These are phyloP conservation scores for Yamadazyma pseudoaaseri DNA, from an alignment of 1,139 yeast genomes.

Conservation along the genomic window DNA sequence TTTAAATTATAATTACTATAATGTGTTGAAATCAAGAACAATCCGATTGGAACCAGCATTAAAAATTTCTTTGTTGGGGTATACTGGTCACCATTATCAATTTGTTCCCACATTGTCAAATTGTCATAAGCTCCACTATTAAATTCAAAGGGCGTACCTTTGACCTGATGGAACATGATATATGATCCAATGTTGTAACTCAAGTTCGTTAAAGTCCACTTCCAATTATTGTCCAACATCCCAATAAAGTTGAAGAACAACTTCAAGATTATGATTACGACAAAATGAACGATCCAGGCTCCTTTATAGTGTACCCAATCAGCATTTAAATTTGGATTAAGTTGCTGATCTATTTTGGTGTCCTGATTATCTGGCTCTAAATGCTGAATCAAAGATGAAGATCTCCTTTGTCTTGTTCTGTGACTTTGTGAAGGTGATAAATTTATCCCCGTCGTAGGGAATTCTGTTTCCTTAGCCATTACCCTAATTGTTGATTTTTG, in stretches of 20 bases:
- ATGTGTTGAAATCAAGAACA: slow-evolving; percentile 86
- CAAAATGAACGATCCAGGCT: slow-evolving; percentile 93
- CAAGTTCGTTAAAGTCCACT: slow-evolving; percentile 91
- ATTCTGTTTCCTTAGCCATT: slow-evolving; percentile 5
- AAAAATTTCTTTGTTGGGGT: slow-evolving; percentile 95
- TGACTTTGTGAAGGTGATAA: slow-evolving; percentile 15
- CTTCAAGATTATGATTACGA: slow-evolving; percentile 71
- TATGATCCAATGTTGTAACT: slow-evolving; percentile 90
- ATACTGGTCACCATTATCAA: slow-evolving; percentile 94
- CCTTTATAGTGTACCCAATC: slow-evolving; percentile 96
- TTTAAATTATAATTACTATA: slow-evolving; percentile 82
- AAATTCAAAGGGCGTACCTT: slow-evolving; percentile 96
- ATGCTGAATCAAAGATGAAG: slow-evolving; percentile 68
- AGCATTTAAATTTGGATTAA: slow-evolving; percentile 87
- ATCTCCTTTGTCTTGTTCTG: slow-evolving; percentile 41
- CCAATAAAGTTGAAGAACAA: slow-evolving; percentile 74
- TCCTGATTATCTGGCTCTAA: slow-evolving; percentile 92
- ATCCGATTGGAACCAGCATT: slow-evolving; percentile 83
- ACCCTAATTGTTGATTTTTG: too few relatives aligned
- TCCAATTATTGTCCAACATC: slow-evolving; percentile 71
- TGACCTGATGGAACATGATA: slow-evolving; percentile 94
- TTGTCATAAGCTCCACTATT: slow-evolving; percentile 96
- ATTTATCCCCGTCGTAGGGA: slow-evolving; percentile 11
- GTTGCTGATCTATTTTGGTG: slow-evolving; percentile 87
- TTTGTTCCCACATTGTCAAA: slow-evolving; percentile 98